Evolutionary conservation across 2,329 filamentous ascomycete genomes (phyloP).

Genomic region (Arachnopeziza araneosa): DNA sequence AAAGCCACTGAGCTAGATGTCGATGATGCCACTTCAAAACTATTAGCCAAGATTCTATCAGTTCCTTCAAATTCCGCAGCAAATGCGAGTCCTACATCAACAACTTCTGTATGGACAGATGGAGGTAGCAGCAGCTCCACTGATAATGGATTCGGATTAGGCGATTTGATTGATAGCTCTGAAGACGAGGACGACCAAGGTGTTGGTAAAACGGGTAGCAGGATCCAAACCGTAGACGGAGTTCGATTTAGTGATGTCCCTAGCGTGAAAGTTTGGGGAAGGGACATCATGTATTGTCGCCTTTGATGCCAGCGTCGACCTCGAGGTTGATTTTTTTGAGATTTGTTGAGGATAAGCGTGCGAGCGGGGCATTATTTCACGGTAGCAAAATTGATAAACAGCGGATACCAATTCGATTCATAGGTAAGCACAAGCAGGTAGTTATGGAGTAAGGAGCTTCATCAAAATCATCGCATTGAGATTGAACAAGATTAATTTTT

Average conservation of each 20-base stretch:
- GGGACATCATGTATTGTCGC: conserved; percentile 38
- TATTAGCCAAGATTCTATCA: neutral
- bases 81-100: neutral
- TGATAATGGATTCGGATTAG: neutral
- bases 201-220: conserved; percentile 23
- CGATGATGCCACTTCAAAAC: neutral
- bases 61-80: neutral
- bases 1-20: conserved; percentile 32
- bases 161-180: conserved; percentile 5
- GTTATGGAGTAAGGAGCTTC: neutral
- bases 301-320: neutral
- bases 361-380: neutral
- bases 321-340: neutral
- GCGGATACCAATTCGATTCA: neutral
- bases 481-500: neutral
- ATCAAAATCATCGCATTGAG: neutral
- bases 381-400: neutral
- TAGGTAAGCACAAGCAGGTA: no score
- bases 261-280: conserved; percentile 52
- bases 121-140: neutral
- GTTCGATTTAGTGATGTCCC: conserved; percentile 40
- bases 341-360: neutral
- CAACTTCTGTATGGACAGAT: neutral
- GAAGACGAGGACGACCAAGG: conserved; percentile 32
- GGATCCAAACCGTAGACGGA: conserved; percentile 36